Conservation (phyloP, 2,329 filamentous ascomycete genomes). For the Fonsecaea multimorphosa region DNA sequence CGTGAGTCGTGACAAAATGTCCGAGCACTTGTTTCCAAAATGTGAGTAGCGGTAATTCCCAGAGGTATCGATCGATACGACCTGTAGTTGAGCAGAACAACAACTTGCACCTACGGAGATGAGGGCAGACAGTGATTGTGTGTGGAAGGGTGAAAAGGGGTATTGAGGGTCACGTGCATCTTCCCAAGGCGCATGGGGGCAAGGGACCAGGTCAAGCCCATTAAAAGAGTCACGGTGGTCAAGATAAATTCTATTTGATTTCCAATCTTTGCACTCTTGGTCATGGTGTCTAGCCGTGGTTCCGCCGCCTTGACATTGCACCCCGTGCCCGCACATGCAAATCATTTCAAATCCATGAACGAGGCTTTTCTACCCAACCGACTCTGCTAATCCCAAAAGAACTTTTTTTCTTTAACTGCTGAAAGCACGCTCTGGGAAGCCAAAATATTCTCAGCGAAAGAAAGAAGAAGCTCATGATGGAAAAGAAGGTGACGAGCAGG, state of each 20-base stretch:
- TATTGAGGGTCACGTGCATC: neutral
- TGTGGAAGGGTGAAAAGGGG: neutral
- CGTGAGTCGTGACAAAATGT: neutral
- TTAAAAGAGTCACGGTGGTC: neutral
- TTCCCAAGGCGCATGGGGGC: neutral
- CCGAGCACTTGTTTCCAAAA: slow-evolving; percentile 1
- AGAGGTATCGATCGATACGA: neutral
- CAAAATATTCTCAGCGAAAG: slow-evolving; percentile 19
- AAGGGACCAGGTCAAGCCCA: neutral
- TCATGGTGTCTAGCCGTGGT: slow-evolving; percentile 17
- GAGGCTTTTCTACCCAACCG: slow-evolving; percentile 16
- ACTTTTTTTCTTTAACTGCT: slow-evolving; percentile 21
- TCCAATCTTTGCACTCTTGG: slow-evolving; percentile 3
- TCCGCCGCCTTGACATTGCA: slow-evolving; percentile 2
- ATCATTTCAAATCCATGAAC: slow-evolving; percentile 8
- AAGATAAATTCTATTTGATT: slow-evolving; percentile 1
- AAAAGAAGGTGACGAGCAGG: slow-evolving; percentile 5
- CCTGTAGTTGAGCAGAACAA: neutral
- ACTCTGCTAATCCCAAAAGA: slow-evolving; percentile 27
- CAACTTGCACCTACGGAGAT: neutral
- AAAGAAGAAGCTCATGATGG: slow-evolving; percentile 15
- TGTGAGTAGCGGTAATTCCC: slow-evolving; percentile 2
- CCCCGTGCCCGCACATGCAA: slow-evolving; percentile 1
- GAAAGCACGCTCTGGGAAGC: slow-evolving; percentile 24
- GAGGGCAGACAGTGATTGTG: neutral